Conservation (phyloP, 768 basidiomycete genomes). For the Boletus reticuloceps region DNA sequence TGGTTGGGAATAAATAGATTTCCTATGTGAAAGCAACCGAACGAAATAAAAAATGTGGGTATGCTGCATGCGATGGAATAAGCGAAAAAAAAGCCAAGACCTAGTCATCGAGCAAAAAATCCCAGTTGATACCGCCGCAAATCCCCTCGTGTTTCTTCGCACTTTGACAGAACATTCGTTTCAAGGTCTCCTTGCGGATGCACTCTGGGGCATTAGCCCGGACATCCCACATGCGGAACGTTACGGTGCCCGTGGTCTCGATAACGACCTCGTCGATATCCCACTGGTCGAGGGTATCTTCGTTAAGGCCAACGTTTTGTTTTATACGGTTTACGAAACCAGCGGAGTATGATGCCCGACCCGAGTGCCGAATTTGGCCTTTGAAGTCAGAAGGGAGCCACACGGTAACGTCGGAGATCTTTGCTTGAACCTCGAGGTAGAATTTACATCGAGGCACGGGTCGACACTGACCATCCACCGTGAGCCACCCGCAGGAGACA, state of each 20-base stretch:
- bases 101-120: conserved; percentile 73
- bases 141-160: conserved; percentile 49
- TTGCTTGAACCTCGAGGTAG: conserved; percentile 61
- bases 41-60: conserved; percentile 4
- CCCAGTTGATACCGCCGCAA: conserved; percentile 60
- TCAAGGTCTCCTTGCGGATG: conserved; percentile 56
- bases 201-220: conserved; percentile 63
- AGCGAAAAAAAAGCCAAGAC: neutral
- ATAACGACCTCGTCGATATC: conserved; percentile 64
- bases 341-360: conserved; percentile 57
- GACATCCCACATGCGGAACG: conserved; percentile 80
- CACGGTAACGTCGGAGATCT: conserved; percentile 67
- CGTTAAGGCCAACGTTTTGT: conserved; percentile 49
- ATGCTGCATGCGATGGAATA: conserved; percentile 13
- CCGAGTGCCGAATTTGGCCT: conserved; percentile 58
- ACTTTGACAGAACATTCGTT: conserved; percentile 57
- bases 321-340: conserved; percentile 73
- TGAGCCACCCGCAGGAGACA: neutral
- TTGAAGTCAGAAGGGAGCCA: conserved; percentile 81
- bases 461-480: conserved; percentile 46
- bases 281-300: conserved; percentile 31
- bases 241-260: conserved; percentile 56
- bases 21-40: conserved; percentile 9
- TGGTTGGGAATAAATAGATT: conserved; percentile 18
- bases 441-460: conserved; percentile 52